Evolutionary conservation across 202 grass and related monocot species (phyloP).

Genomic region (Schoenoplectus triqueter): DNA sequence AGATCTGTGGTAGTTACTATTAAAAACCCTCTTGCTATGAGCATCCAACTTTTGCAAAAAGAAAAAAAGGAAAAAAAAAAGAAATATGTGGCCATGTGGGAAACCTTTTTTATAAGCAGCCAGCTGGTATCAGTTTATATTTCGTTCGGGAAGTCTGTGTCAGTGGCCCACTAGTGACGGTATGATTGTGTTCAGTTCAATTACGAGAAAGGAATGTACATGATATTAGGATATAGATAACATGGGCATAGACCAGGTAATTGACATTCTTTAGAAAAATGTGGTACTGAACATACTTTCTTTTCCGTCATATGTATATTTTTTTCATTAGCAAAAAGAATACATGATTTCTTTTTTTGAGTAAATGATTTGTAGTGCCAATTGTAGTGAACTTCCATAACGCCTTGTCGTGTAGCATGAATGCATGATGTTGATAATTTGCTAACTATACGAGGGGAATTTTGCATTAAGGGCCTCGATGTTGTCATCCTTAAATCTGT

Average conservation of each 20-base stretch:
- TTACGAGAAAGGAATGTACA: background rate
- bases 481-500: background rate
- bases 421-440: slow-evolving; percentile 2
- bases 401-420: background rate
- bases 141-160: slow-evolving; percentile 83
- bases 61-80: too few relatives aligned
- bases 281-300: background rate
- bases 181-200: background rate
- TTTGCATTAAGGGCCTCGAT: background rate
- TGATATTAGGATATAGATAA: background rate
- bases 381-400: background rate
- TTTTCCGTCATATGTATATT: background rate
- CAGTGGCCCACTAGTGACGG: slow-evolving; percentile 82
- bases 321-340: background rate
- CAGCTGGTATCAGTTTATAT: slow-evolving; percentile 36
- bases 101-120: slow-evolving; percentile 18
- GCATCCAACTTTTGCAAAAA: too few relatives aligned
- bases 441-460: background rate
- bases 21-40: slow-evolving; percentile 25
- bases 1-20: slow-evolving; percentile 15
- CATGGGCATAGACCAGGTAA: background rate
- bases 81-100: background rate
- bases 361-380: background rate
- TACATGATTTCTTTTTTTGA: too few relatives aligned
- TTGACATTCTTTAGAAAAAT: slow-evolving; percentile 18